Evolutionary conservation across 768 basidiomycete species (phyloP).

Genomic region (Amanita brunnescens): DNA sequence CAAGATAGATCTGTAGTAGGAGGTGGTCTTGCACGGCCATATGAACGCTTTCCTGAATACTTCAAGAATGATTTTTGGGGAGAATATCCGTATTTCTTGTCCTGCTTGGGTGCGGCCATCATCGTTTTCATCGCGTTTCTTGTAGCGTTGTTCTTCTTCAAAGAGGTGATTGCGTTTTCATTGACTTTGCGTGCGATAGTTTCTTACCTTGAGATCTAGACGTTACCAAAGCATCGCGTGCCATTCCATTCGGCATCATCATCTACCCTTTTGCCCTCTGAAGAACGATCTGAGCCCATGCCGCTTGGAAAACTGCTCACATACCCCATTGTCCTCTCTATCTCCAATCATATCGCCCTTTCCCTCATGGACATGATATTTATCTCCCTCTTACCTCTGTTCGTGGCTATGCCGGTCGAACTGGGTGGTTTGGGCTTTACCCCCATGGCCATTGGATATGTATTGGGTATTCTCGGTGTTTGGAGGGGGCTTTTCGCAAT

Average conservation of each 20-base stretch:
- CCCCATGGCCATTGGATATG: constrained; percentile 56
- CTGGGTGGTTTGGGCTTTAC: constrained; percentile 59
- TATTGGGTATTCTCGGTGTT: constrained; percentile 33
- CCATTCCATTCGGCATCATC: background rate
- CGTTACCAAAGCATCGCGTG: background rate
- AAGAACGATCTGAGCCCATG: constrained; percentile 19
- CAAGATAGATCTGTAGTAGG: constrained; percentile 68
- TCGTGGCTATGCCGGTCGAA: constrained; percentile 56
- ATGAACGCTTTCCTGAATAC: constrained; percentile 52
- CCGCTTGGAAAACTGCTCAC: constrained; percentile 34
- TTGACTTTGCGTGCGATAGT: background rate
- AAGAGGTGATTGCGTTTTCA: constrained; percentile 28
- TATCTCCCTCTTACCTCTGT: constrained; percentile 54
- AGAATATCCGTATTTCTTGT: constrained; percentile 68
- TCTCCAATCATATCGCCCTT: constrained; percentile 60
- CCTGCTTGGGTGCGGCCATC: constrained; percentile 38
- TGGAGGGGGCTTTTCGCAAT: constrained; percentile 32
- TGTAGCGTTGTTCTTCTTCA: constrained; percentile 28
- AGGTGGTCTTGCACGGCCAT: constrained; percentile 55
- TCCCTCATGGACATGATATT: constrained; percentile 42
- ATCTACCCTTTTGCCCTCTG: background rate
- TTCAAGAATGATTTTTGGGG: constrained; percentile 53
- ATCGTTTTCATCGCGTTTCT: constrained; percentile 27
- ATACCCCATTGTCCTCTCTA: constrained; percentile 55
- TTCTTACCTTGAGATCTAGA: background rate